Percentiles rank a stretch among this genome's conserved stretches.
phyloP scores from a whole-genome alignment of 2,329 filamentous ascomycete genomes.

The Microsporum audouinii region DNA sequence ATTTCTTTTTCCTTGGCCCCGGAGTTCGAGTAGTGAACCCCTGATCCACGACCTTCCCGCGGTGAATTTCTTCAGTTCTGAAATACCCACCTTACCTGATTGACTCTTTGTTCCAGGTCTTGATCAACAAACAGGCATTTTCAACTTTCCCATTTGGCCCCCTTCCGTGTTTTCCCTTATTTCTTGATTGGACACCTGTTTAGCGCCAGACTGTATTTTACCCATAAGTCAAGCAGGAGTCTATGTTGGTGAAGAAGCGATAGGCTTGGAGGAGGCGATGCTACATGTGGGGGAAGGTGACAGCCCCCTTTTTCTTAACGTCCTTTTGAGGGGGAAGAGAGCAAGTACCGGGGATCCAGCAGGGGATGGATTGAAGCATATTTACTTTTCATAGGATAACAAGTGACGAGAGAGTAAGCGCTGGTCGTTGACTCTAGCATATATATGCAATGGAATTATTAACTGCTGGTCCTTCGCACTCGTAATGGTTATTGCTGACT shows the following conservation, averaged over 20 bases:
- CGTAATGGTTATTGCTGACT: background rate
- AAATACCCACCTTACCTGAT: background rate
- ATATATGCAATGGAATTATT: slow-evolving; percentile 4
- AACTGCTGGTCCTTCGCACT: background rate
- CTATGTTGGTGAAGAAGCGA: background rate
- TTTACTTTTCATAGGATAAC: background rate
- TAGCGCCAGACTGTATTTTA: background rate
- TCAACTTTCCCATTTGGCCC: slow-evolving; percentile 1
- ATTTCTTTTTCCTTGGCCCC: slow-evolving; percentile 1
- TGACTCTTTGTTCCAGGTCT: background rate
- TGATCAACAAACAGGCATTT: slow-evolving; percentile 1
- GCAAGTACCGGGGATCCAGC: background rate
- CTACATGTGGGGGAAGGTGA: background rate
- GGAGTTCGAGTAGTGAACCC: background rate
- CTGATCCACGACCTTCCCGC: background rate
- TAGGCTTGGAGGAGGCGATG: background rate
- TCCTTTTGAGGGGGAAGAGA: background rate
- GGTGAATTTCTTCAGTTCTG: background rate
- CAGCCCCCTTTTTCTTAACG: background rate
- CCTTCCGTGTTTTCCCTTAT: background rate
- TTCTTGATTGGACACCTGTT: background rate
- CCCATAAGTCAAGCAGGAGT: background rate
- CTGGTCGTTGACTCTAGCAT: background rate
- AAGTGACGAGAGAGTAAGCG: background rate
- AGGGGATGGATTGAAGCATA: background rate